phyloP scores from a whole-genome alignment of 345 rosid genomes.

The Gossypium raimondii region DNA sequence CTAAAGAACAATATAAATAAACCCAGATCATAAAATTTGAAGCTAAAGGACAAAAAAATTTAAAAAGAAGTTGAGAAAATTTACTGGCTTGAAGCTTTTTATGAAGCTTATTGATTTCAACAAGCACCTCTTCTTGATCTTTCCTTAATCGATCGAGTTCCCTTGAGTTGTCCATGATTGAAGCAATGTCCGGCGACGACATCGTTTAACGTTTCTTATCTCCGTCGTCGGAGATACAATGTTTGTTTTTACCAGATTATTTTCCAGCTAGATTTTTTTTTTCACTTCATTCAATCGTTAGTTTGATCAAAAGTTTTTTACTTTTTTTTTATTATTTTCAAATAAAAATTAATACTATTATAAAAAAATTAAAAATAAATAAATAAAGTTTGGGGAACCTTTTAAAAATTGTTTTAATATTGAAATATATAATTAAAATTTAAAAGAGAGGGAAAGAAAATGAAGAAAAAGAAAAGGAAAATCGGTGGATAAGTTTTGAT shows the following conservation, averaged over 20 bases:
- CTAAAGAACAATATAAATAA: neutral
- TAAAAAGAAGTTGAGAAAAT: slow-evolving; percentile 11
- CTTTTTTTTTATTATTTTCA: neutral
- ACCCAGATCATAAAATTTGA: slow-evolving; percentile 12
- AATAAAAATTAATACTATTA: neutral
- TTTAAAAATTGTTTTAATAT: neutral
- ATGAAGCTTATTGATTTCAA: slow-evolving; percentile 83
- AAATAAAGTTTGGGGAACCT: too few relatives aligned
- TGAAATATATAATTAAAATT: neutral
- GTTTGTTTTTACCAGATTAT: slow-evolving; percentile 1
- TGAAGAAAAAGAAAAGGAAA: neutral
- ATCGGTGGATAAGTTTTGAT: slow-evolving; percentile 5
- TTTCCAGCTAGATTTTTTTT: neutral
- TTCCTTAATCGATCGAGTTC: slow-evolving; percentile 89
- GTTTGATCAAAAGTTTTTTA: slow-evolving; percentile 9
- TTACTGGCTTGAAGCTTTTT: slow-evolving; percentile 74
- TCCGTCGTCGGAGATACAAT: slow-evolving; percentile 6
- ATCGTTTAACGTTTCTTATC: slow-evolving; percentile 18
- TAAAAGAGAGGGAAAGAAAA: neutral
- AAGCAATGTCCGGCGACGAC: slow-evolving; percentile 61
- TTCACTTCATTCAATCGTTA: neutral
- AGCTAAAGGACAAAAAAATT: neutral
- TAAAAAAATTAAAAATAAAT: neutral
- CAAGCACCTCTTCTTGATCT: slow-evolving; percentile 57
- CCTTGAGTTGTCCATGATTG: slow-evolving; percentile 66